Evolutionary conservation across 768 basidiomycete species (phyloP).

Genomic region (Cyathus striatus): DNA sequence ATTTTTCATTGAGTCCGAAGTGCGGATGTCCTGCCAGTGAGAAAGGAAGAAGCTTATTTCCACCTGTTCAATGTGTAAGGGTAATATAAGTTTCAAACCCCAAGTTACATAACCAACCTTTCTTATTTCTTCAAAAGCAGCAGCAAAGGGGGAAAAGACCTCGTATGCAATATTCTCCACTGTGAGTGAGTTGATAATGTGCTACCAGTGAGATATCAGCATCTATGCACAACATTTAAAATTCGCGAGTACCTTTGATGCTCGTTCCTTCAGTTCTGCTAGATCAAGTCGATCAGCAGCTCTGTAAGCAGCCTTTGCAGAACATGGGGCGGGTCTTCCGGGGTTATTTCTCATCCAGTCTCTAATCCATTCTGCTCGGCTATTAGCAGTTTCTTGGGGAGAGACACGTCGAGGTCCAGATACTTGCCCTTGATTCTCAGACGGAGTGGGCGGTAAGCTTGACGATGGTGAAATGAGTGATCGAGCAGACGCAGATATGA

Average conservation of each 20-base stretch:
- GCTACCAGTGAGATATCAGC: slow-evolving; percentile 27
- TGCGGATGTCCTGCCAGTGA: slow-evolving; percentile 79
- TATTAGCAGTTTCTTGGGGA: slow-evolving; percentile 17
- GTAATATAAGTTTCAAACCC: slow-evolving; percentile 28
- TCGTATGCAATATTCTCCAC: slow-evolving; percentile 82
- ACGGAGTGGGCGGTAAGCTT: slow-evolving; percentile 18
- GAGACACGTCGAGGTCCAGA: slow-evolving; percentile 12
- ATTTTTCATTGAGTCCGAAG: slow-evolving; percentile 76
- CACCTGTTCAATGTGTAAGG: no score
- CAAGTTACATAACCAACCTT: slow-evolving; percentile 37
- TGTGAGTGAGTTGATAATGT: slow-evolving; percentile 72
- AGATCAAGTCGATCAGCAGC: slow-evolving; percentile 79
- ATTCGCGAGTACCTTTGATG: slow-evolving; percentile 53
- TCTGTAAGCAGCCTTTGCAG: slow-evolving; percentile 80
- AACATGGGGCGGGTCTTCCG: slow-evolving; percentile 62
- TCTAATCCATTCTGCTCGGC: slow-evolving; percentile 63
- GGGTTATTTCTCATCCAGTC: slow-evolving; percentile 62
- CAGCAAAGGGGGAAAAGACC: slow-evolving; percentile 81
- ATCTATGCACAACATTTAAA: no score
- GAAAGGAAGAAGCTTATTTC: slow-evolving; percentile 76
- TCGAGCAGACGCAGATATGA: slow-evolving; percentile 25
- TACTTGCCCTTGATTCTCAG: slow-evolving; percentile 22
- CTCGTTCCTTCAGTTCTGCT: slow-evolving; percentile 65
- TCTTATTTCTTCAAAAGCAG: slow-evolving; percentile 75
- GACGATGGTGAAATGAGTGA: slow-evolving; percentile 18